These are phyloP conservation scores for Metrosideros polymorpha DNA, from an alignment of 441 rosid species.

Conservation along the genomic window DNA sequence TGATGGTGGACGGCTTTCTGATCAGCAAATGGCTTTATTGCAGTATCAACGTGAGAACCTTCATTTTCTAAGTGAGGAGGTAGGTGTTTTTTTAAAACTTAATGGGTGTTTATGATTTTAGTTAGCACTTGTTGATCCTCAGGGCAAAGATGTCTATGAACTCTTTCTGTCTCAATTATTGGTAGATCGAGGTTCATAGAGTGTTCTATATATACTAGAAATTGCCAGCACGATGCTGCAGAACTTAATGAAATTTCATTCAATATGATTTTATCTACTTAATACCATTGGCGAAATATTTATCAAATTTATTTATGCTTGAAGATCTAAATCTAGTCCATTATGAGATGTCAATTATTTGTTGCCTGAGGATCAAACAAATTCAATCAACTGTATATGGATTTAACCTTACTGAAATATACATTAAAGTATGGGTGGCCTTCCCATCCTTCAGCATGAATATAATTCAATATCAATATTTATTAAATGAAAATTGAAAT, in stretches of 20 bases:
- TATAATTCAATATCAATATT: neutral
- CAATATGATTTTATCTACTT: neutral
- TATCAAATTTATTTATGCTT: neutral
- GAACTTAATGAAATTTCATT: neutral
- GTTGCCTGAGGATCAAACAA: neutral
- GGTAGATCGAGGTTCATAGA: neutral
- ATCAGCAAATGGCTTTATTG: slow-evolving; percentile 96
- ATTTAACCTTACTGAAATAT: neutral
- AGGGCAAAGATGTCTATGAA: neutral
- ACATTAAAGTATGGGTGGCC: neutral
- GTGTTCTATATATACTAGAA: neutral
- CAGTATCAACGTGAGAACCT: slow-evolving; percentile 98
- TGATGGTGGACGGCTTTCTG: slow-evolving; percentile 94
- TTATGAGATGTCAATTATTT: neutral
- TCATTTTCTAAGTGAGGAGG: slow-evolving; percentile 95
- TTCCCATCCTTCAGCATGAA: neutral
- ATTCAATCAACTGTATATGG: neutral
- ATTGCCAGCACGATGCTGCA: neutral
- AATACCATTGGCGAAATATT: neutral
- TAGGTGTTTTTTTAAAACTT: slow-evolving; percentile 10
- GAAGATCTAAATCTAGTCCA: neutral
- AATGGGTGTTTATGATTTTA: neutral
- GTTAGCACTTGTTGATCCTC: neutral
- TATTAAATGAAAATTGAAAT: neutral
- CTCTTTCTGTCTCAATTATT: neutral